Conservation (phyloP, 2,329 filamentous ascomycete species). For the Fusarium goolgardi region DNA sequence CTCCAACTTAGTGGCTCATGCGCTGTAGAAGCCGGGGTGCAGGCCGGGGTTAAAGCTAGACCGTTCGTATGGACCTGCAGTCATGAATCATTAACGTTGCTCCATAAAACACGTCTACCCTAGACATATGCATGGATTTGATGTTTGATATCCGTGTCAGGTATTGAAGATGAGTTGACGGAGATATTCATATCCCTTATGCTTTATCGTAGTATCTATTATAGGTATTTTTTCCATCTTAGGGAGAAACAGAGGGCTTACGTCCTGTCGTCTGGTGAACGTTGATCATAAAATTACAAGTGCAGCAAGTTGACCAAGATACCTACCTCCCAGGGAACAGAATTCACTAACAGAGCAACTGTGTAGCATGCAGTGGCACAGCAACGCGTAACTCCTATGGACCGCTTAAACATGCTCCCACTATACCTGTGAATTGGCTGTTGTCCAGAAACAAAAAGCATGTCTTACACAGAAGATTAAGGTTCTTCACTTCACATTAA, state of each 20-base stretch:
- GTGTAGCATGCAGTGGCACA: background rate
- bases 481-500: background rate
- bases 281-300: background rate
- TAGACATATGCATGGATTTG: background rate
- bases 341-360: background rate
- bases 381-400: background rate
- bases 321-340: background rate
- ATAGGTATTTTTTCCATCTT: no score
- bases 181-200: background rate
- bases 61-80: constrained; percentile 15
- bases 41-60: constrained; percentile 29
- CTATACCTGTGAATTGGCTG: background rate
- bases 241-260: background rate
- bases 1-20: constrained; percentile 23
- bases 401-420: background rate
- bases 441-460: background rate
- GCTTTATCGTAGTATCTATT: background rate
- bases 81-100: constrained; percentile 35
- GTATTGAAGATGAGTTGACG: background rate
- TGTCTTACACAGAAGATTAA: background rate
- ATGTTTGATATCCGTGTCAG: constrained; percentile 3
- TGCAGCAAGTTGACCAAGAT: background rate
- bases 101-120: constrained; percentile 6
- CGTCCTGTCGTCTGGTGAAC: background rate
- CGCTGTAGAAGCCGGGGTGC: constrained; percentile 13